A percentile compares a stretch with the other conserved stretches of the same genome.
Evolutionary conservation across 768 basidiomycete species (phyloP).

Genomic region (Neoboletus subvelutipes): DNA sequence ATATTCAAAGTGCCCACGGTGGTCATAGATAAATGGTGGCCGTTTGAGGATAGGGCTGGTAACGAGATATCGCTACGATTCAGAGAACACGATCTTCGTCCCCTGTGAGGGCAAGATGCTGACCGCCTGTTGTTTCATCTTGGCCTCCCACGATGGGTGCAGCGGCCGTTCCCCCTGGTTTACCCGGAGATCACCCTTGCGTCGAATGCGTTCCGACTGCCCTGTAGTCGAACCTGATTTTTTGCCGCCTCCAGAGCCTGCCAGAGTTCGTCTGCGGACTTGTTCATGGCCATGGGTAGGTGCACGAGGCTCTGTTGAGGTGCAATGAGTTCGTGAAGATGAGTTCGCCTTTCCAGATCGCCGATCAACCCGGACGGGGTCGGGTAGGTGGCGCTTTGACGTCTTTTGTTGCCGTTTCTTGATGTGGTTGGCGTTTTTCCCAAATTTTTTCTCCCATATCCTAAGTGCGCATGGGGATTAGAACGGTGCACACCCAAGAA

Average conservation of each 20-base stretch:
- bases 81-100: constrained; percentile 74
- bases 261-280: neutral
- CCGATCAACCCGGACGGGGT: constrained; percentile 16
- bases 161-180: constrained; percentile 39
- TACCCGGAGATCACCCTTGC: neutral
- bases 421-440: constrained; percentile 87
- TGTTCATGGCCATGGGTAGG: neutral
- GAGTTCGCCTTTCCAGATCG: constrained; percentile 15
- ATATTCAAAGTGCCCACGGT: neutral
- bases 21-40: neutral
- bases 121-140: constrained; percentile 69
- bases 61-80: constrained; percentile 8
- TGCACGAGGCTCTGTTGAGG: neutral
- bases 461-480: constrained; percentile 40
- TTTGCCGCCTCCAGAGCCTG: neutral
- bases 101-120: constrained; percentile 68
- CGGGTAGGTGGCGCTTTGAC: constrained; percentile 15
- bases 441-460: constrained; percentile 98
- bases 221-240: neutral
- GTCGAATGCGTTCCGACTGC: neutral
- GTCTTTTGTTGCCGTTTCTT: constrained; percentile 47
- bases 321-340: neutral
- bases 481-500: neutral
- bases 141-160: constrained; percentile 98
- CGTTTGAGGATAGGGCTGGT: neutral